Conservation (phyloP, 2,329 filamentous ascomycete species). For the Aureobasidium sp. region DNA sequence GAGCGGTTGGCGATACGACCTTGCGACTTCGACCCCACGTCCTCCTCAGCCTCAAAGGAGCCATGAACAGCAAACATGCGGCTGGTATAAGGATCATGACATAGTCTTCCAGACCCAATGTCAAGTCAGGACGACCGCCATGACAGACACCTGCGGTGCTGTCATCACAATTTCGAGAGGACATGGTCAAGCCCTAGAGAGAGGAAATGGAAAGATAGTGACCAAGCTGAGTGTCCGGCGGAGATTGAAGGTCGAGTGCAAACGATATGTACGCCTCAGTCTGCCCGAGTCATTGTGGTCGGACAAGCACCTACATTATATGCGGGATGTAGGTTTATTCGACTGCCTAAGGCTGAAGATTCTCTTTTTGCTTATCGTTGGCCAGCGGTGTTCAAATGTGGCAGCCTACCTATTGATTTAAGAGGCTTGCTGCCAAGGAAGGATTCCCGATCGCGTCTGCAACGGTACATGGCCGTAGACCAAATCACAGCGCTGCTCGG, state of each 20-base stretch:
- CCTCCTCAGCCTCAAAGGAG: slow-evolving; percentile 25
- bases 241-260: background rate
- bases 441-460: background rate
- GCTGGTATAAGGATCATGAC: slow-evolving; percentile 25
- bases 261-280: background rate
- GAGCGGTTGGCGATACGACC: slow-evolving; percentile 20
- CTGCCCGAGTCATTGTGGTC: background rate
- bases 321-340: background rate
- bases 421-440: slow-evolving; percentile 6
- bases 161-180: background rate
- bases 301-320: slow-evolving; percentile 1
- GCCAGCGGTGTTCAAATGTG: background rate
- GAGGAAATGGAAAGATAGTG: background rate
- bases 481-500: background rate
- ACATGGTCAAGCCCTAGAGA: background rate
- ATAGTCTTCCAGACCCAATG: slow-evolving; percentile 26
- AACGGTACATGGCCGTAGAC: background rate
- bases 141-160: background rate
- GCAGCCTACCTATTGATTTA: background rate
- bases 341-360: slow-evolving; percentile 13
- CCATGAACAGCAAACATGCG: slow-evolving; percentile 23
- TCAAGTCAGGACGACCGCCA: slow-evolving; percentile 21
- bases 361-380: background rate
- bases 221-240: background rate
- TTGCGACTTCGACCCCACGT: slow-evolving; percentile 21